Conservation (phyloP, 2,329 filamentous ascomycete genomes). For the Plectosphaerella sp. region DNA sequence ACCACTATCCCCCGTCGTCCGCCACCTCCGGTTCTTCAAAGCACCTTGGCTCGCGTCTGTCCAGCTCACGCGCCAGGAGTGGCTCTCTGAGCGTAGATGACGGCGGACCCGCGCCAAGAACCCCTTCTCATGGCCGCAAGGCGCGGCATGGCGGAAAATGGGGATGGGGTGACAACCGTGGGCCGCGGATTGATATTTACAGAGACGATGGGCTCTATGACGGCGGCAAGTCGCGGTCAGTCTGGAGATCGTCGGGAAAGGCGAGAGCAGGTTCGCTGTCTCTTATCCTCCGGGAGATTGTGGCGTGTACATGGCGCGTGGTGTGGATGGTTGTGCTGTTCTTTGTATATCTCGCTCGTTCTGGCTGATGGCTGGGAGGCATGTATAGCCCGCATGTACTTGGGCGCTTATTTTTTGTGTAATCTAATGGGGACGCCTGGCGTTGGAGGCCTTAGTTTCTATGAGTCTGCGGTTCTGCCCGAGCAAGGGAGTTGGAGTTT, state of each 20-base stretch:
- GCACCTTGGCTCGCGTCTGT: slow-evolving; percentile 19
- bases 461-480: background rate
- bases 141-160: slow-evolving; percentile 22
- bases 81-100: slow-evolving; percentile 16
- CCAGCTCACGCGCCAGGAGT: slow-evolving; percentile 14
- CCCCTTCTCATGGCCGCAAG: slow-evolving; percentile 12
- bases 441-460: background rate
- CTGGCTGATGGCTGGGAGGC: slow-evolving; percentile 39
- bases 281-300: slow-evolving; percentile 55
- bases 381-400: background rate
- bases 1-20: slow-evolving; percentile 15
- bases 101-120: slow-evolving; percentile 11
- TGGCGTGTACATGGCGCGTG: slow-evolving; percentile 57
- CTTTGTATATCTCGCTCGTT: slow-evolving; percentile 64
- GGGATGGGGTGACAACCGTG: slow-evolving; percentile 37
- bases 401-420: background rate
- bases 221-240: slow-evolving; percentile 27
- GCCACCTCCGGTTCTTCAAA: slow-evolving; percentile 26
- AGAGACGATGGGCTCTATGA: slow-evolving; percentile 38
- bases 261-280: slow-evolving; percentile 28
- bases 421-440: background rate
- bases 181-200: slow-evolving; percentile 51
- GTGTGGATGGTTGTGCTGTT: slow-evolving; percentile 57
- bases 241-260: slow-evolving; percentile 21
- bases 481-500: background rate